Percentiles rank a stretch among this genome's conserved stretches.
Evolutionary conservation across 352 stramenopile genomes (phyloP).

Genomic region (Phytophthora pluvialis): DNA sequence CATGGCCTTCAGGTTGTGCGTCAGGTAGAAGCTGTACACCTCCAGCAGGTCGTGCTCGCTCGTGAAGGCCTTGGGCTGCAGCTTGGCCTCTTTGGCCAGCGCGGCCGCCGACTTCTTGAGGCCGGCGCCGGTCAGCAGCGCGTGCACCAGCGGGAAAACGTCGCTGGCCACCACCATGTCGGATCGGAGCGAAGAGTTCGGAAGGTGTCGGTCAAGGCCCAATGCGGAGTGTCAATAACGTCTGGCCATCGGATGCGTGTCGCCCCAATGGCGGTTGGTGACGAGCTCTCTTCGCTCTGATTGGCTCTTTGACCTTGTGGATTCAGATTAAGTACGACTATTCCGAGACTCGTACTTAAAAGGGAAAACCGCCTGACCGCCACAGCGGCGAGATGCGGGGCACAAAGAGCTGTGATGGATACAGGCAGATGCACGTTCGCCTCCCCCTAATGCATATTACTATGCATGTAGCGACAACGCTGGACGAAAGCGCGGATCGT

Average conservation of each 20-base stretch:
- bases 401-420: too few species aligned
- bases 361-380: too few species aligned
- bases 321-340: too few species aligned
- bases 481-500: too few species aligned
- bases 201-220: background rate
- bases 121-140: constrained; percentile 65
- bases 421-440: too few species aligned
- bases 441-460: too few species aligned
- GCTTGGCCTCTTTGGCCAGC: constrained; percentile 76
- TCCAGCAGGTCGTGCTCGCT: constrained; percentile 72
- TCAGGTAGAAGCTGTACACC: constrained; percentile 78
- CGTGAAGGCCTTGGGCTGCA: constrained; percentile 66
- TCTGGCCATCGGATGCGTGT: background rate
- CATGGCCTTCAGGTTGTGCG: constrained; percentile 46
- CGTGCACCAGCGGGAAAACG: constrained; percentile 77
- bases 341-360: too few species aligned
- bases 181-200: background rate
- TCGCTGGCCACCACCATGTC: constrained; percentile 72
- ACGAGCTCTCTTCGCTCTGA: too few species aligned
- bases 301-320: too few species aligned
- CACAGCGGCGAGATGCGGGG: too few species aligned
- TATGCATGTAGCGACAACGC: too few species aligned
- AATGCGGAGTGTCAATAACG: constrained; percentile 8
- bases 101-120: constrained; percentile 75
- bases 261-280: too few species aligned